A percentile compares a stretch with the other conserved stretches of the same genome.
These are phyloP conservation scores for Zea luxurians DNA, from an alignment of 176 grass and related monocot species.

Conservation along the genomic window DNA sequence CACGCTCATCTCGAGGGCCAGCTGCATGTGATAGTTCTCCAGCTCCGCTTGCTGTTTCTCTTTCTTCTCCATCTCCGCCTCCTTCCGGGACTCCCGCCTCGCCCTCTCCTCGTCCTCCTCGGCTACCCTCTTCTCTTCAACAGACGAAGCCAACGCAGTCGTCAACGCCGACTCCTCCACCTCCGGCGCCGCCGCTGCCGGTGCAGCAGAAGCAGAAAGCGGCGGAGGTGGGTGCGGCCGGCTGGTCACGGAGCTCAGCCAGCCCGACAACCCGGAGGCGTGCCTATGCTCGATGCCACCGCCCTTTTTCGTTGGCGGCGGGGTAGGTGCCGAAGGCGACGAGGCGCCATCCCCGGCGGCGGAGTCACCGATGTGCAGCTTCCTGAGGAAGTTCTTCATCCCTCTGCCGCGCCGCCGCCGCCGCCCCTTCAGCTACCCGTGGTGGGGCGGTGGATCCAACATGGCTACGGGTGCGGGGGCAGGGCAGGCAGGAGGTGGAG, in stretches of 20 bases:
- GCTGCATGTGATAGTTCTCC: conserved; percentile 95
- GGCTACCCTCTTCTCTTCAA: conserved; percentile 28
- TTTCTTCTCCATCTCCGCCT: conserved; percentile 36
- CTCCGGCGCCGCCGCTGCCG: not conserved
- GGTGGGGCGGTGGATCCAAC: conserved; percentile 60
- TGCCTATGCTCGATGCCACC: conserved; percentile 40
- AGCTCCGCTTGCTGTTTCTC: conserved; percentile 51
- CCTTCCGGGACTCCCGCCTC: conserved; percentile 2
- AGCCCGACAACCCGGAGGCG: conserved; percentile 56
- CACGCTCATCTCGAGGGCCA: conserved; percentile 91
- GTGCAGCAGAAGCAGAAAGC: not conserved
- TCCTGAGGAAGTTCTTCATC: conserved; percentile 98
- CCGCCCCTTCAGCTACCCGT: conserved; percentile 25
- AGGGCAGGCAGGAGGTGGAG: conserved; percentile 15
- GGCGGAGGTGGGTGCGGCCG: conserved; percentile 33
- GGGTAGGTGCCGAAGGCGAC: conserved; percentile 37
- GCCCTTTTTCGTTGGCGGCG: conserved; percentile 39
- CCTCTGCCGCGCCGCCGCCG: not conserved
- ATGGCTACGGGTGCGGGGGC: conserved; percentile 42
- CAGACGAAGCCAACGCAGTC: conserved; percentile 12
- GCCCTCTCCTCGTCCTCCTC: conserved; percentile 15
- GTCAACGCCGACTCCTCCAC: conserved; percentile 24
- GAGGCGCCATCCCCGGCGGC: conserved; percentile 42
- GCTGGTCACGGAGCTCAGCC: conserved; percentile 74
- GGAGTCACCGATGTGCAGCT: conserved; percentile 83